These are phyloP conservation scores for Tulasnella sp. DNA, from an alignment of 768 basidiomycete genomes.

Conservation along the genomic window DNA sequence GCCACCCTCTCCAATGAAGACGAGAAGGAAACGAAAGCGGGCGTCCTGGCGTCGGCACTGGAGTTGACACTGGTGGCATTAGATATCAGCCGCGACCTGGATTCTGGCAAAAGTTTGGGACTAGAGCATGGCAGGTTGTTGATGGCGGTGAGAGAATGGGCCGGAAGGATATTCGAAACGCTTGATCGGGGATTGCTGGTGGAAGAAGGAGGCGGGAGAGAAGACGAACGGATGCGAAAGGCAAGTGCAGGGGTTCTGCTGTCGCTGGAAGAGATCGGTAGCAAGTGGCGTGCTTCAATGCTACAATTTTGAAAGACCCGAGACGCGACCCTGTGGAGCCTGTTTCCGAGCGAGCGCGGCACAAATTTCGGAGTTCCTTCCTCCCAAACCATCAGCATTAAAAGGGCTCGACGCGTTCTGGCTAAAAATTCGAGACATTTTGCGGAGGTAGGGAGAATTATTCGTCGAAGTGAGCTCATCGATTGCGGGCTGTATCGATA, in stretches of 20 bases:
- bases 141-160: slow-evolving; percentile 72
- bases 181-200: slow-evolving; percentile 54
- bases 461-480: too few species aligned
- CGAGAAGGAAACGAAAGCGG: slow-evolving; percentile 45
- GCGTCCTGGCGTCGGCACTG: slow-evolving; percentile 59
- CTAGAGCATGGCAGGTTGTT: slow-evolving; percentile 64
- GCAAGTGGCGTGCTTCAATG: slow-evolving; percentile 57
- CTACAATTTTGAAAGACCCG: slow-evolving; percentile 1
- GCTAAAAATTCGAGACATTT: too few species aligned
- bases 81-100: slow-evolving; percentile 61
- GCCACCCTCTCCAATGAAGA: slow-evolving; percentile 35
- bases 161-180: slow-evolving; percentile 45
- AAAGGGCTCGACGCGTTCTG: too few species aligned
- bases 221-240: slow-evolving; percentile 48
- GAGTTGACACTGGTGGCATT: slow-evolving; percentile 68
- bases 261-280: slow-evolving; percentile 60
- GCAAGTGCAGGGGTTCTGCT: slow-evolving; percentile 71
- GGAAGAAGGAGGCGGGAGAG: slow-evolving; percentile 50
- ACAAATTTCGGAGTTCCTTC: too few species aligned
- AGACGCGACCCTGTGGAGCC: too few species aligned
- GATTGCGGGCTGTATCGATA: too few species aligned
- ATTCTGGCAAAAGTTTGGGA: slow-evolving; percentile 60
- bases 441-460: too few species aligned
- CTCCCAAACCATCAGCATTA: too few species aligned
- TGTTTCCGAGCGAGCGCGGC: too few species aligned